Evolutionary conservation across 164 flowering plant genomes (phyloP).

Genomic region (Aristolochia contorta): DNA sequence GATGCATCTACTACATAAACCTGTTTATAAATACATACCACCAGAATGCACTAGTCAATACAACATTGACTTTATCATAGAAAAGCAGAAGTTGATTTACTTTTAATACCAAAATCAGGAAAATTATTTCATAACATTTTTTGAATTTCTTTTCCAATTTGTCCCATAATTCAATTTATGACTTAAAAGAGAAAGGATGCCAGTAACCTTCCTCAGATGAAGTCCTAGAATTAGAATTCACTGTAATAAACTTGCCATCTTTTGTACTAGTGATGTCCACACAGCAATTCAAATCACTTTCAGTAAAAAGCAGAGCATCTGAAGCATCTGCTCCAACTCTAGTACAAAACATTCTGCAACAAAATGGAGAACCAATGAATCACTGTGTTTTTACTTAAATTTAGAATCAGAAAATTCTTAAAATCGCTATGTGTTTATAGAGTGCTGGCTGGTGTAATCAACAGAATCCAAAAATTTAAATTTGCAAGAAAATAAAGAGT

Average conservation of each 20-base stretch:
- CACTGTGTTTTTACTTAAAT: too few relatives aligned
- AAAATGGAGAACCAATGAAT: not conserved
- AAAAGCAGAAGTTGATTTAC: too few relatives aligned
- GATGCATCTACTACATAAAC: slow-evolving; percentile 63
- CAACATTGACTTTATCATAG: too few relatives aligned
- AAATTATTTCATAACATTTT: not conserved
- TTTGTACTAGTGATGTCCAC: slow-evolving; percentile 89
- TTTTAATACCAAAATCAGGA: too few relatives aligned
- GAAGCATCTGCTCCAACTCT: slow-evolving; percentile 35
- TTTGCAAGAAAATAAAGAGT: too few relatives aligned
- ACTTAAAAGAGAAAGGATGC: slow-evolving; percentile 5
- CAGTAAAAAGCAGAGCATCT: slow-evolving; percentile 40
- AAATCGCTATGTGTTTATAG: too few relatives aligned
- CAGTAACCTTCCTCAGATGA: slow-evolving; percentile 89
- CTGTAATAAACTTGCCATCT: slow-evolving; percentile 87
- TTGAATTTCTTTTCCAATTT: not conserved
- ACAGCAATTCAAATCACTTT: slow-evolving; percentile 63
- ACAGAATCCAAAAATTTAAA: too few relatives aligned
- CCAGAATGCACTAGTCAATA: not conserved
- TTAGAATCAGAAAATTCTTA: too few relatives aligned
- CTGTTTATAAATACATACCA: slow-evolving; percentile 26
- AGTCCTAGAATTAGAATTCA: slow-evolving; percentile 90
- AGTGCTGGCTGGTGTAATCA: too few relatives aligned
- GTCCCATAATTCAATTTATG: not conserved
- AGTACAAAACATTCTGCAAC: slow-evolving; percentile 56